Base-by-base conservation (phyloP, 805 yeast species). In the Hanseniaspora thailandica region DNA sequence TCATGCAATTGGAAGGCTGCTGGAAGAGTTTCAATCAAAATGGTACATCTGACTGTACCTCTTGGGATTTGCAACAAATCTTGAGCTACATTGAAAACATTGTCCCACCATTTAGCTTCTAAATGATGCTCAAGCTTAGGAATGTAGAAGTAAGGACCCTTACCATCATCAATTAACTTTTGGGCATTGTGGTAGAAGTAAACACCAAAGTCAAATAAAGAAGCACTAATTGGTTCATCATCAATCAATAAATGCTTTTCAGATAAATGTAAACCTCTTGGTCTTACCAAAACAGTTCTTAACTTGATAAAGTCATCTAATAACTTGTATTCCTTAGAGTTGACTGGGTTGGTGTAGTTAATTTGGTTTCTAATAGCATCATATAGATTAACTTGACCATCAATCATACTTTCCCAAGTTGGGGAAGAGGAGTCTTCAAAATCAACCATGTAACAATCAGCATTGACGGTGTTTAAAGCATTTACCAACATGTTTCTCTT, bases 1-100 rank as follows among this genome's bases (percentile, higher is more conserved):
- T 84, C 94, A 64, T 84, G 89, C 82, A 84, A 80, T 69, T 84
- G 93, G 76, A 81, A 84, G 15, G 89, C 87, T 43, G 86, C 88
- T 38, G 93, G 94, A 59, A 84, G 71, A 17, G 94, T 84, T 68
- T 84, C 94, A 63, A 84, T 84, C 65, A 84, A 72, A 28, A 83
- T 89, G 9, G 93, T 83, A 41, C 88, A 90, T 64, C 86, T 76
- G 62, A 84, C 79, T 55, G 88, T 80, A 58, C 93, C 94, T 63
- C 90, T 76, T 57, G 81, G 76, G 45, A 84, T 70, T 19, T 75
- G 77, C 47, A 84, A 65, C 63, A 75, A 76, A 64, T 84, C 93
- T 71, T 84, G 90, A 7, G 93, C 74, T 55, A 77, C 82, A 65
- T 78, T 74, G 71, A 84, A 84, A 56, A 84, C 76, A 65, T 83